These are phyloP conservation scores for Vaccinium macrocarpon DNA, from an alignment of 148 eudicot genomes.

Conservation along the genomic window DNA sequence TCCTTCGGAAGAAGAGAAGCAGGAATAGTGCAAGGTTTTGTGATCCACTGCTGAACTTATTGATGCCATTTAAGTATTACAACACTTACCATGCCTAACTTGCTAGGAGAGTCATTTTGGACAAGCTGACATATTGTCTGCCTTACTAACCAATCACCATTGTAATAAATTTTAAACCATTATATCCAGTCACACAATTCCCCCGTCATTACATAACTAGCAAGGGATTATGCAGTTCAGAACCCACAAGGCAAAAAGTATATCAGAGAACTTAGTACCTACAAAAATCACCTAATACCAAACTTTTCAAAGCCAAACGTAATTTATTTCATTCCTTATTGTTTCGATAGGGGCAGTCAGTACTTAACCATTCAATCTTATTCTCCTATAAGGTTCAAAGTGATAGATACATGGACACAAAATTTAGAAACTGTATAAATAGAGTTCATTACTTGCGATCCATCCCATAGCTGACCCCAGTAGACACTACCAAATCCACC, in stretches of 20 bases:
- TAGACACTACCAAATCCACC: constrained; percentile 99
- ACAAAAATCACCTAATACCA: neutral
- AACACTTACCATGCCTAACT: neutral
- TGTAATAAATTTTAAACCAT: neutral
- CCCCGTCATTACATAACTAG: neutral
- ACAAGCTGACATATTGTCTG: neutral
- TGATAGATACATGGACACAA: neutral
- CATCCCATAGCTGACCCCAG: constrained; percentile 99
- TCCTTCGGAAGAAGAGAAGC: neutral
- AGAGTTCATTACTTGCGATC: constrained; percentile 65
- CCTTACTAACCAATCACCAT: neutral
- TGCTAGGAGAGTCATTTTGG: neutral
- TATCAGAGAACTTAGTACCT: neutral
- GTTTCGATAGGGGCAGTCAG: neutral
- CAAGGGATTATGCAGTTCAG: neutral
- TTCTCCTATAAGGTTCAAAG: neutral
- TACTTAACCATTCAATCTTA: neutral
- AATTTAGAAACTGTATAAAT: neutral
- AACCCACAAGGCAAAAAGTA: neutral
- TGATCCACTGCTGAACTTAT: neutral
- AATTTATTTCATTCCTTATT: neutral
- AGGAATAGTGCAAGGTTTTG: neutral
- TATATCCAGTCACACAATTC: neutral
- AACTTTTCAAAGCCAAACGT: neutral
- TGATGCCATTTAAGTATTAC: neutral